A percentile compares a stretch with the other conserved stretches of the same genome.
Evolutionary conservation across 2,329 filamentous ascomycete species (phyloP).

Genomic region (Scopulariopsis brevicaulis): DNA sequence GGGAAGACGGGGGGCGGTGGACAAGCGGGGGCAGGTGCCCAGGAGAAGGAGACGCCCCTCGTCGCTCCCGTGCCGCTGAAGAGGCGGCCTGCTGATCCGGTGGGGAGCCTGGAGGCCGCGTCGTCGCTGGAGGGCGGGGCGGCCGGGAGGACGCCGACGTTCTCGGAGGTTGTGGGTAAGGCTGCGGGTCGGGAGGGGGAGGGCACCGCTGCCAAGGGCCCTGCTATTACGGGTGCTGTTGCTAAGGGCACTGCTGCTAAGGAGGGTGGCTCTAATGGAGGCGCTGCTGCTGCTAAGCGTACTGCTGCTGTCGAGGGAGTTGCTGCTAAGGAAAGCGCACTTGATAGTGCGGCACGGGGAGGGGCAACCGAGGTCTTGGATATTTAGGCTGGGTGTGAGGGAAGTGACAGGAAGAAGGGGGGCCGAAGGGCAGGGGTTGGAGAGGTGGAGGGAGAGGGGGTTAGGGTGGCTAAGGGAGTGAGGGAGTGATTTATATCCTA

Average conservation of each 20-base stretch:
- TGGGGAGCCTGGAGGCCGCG: constrained; percentile 10
- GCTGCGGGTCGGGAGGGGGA: too few species aligned
- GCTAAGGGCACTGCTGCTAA: too few species aligned
- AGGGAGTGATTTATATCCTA: background rate
- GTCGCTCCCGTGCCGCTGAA: background rate
- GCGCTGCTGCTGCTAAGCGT: too few species aligned
- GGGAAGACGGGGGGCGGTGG: background rate
- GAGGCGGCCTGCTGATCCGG: constrained; percentile 10
- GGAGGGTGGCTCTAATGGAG: too few species aligned
- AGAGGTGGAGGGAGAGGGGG: too few species aligned
- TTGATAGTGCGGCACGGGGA: background rate
- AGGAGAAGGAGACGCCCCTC: background rate
- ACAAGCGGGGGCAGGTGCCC: background rate
- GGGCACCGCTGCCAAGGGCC: too few species aligned
- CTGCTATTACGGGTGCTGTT: too few species aligned
- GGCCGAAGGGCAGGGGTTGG: background rate
- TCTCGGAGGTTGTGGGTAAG: background rate
- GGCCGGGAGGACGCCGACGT: background rate
- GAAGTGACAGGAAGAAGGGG: background rate
- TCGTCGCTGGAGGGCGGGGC: background rate
- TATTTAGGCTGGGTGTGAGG: background rate
- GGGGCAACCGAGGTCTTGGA: background rate
- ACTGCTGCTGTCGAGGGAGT: too few species aligned
- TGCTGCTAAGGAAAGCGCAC: too few species aligned
- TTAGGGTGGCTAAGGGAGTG: too few species aligned